phyloP scores from a whole-genome alignment of 257 asterid genomes.

The Lycium barbarum region DNA sequence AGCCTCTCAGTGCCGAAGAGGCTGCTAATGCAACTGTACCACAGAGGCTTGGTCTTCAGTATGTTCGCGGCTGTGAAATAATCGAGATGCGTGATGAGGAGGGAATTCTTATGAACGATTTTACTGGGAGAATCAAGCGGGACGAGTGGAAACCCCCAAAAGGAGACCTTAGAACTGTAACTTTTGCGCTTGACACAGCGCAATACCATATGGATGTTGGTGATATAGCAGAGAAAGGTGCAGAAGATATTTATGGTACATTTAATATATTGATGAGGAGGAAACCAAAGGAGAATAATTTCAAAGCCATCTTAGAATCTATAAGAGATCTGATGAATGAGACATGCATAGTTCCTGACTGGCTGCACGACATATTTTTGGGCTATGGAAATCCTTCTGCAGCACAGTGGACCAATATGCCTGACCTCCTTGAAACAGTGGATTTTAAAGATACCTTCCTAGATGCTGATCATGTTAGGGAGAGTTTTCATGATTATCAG shows the following conservation, averaged over 20 bases:
- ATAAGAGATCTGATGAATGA: slow-evolving; percentile 99
- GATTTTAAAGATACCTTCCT: slow-evolving; percentile 97
- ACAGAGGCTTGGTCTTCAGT: slow-evolving; percentile 93
- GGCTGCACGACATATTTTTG: slow-evolving; percentile 97
- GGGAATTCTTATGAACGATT: slow-evolving; percentile 96
- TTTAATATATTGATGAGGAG: slow-evolving; percentile 96
- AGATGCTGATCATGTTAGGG: slow-evolving; percentile 83
- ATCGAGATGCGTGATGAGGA: slow-evolving; percentile 97
- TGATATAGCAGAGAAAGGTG: slow-evolving; percentile 93
- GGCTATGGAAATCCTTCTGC: slow-evolving; percentile 99
- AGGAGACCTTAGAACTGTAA: slow-evolving; percentile 94
- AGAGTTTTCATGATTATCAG: slow-evolving; percentile 88
- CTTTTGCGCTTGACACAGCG: slow-evolving; percentile 94
- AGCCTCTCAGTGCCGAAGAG: slow-evolving; percentile 91
- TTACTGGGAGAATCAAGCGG: slow-evolving; percentile 93
- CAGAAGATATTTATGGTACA: slow-evolving; percentile 84
- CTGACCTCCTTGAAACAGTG: slow-evolving; percentile 81
- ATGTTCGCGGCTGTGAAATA: slow-evolving; percentile 97
- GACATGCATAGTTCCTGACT: slow-evolving; percentile 96
- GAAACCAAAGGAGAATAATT: slow-evolving; percentile 98
- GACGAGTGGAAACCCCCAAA: slow-evolving; percentile 99
- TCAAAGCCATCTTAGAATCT: slow-evolving; percentile 97
- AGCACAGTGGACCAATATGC: slow-evolving; percentile 95
- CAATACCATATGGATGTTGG: slow-evolving; percentile 98
- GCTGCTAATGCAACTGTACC: slow-evolving; percentile 88